Evolutionary conservation across 179 eudicot genomes (phyloP), one percentile per base, ranked within the genome.

Genomic region (Silene vulgaris): DNA sequence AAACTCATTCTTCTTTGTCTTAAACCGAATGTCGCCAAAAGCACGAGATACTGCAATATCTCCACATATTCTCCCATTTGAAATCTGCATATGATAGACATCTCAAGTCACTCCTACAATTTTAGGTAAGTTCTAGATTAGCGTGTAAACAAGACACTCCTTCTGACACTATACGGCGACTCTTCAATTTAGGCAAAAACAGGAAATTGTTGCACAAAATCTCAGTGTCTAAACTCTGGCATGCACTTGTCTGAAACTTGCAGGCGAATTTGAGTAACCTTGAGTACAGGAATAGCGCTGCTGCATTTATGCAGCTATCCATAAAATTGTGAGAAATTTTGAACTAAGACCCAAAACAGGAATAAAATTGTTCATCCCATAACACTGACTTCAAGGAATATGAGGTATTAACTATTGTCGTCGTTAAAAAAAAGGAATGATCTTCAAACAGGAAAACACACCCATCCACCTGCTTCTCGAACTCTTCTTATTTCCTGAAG

Each of bases 381-480:
- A 50, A 29, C 40, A 45, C 40, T 23, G 8, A 16, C 0, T 20
- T n/a, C 19, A 72, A 35, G 19, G 12, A 60, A 54, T 11, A 61
- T 50, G 35, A 37, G 26, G 26, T 23, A 23, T 1, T 19, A 29
- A 67, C 20, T 40, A 60, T 5, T 32, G 30, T 29, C 66, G 28
- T 26, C 11, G 21, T 35, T 3, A 9, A 19, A 59, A 75, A 3
- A 28, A 5, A 2, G 21, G 28, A 9, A 14, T 20, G 28, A 40
- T 50, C n/a, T 19, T 56, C 67, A 85, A 80, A 78, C 28, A 74
- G 69, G 80, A 84, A 84, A 75, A 92, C 97, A 84, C 93, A 95
- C 97, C 99, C 99, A 95, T 86, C 99, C 99, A 89, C 99, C 99
- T 83, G 99, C 99, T 87, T 88, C 97, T 86, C 83, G 86, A 69